Evolutionary conservation across 225 moss, liverwort and hornwort genomes (phyloP), one percentile per base, ranked within the genome.

Genomic region (Bryoerythrophyllum caledonicum): DNA sequence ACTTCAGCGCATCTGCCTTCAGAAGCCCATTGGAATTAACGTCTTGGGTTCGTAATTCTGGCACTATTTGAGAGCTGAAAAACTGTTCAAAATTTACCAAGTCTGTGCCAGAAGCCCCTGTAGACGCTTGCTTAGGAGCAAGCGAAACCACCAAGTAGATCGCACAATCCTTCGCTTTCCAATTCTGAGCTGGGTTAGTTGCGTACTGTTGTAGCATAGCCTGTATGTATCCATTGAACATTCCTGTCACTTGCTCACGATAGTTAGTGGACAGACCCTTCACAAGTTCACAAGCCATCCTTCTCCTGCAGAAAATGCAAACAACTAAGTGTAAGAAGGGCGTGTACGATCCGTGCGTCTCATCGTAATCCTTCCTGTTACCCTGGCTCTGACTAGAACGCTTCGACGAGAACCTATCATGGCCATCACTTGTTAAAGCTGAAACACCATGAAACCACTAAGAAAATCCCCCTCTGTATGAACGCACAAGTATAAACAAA

Each of bases 241-340:
- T 87, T 37, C 82, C 83, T 20, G 90, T 95, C 64, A 97, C 93
- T 83, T 93, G 95, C 49, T 93, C 99, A 37, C 91, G 82, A 73
- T 99, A 95, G 62, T 99, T 88, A 62, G 81, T 77, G 10, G 95
- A 99, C 51, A 99, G 83, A 8, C 99, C 99, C 79, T 99, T 99
- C 43, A 99, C 95, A 48, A 99, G 91, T 75, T 99, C 99, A 75
- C 99, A 99, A 24, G 99, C 93, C 85, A 93, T 92, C 80, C 99
- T 90, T 84, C 99, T 91, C 88, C 99, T 89, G 81, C 25, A 72
- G 54, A 60, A 79, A n/a, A 41, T 44, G 26, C 30, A 75, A 61
- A 59, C 49, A 43, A 51, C 7, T 13, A 59, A 53, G 23, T 44
- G 35, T 72, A 10, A 62, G 41, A 74, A 32, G 20, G 21, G n/a